Conservation (phyloP, 1,139 yeast genomes). For the Zhuliangozyma blackwelliae region DNA sequence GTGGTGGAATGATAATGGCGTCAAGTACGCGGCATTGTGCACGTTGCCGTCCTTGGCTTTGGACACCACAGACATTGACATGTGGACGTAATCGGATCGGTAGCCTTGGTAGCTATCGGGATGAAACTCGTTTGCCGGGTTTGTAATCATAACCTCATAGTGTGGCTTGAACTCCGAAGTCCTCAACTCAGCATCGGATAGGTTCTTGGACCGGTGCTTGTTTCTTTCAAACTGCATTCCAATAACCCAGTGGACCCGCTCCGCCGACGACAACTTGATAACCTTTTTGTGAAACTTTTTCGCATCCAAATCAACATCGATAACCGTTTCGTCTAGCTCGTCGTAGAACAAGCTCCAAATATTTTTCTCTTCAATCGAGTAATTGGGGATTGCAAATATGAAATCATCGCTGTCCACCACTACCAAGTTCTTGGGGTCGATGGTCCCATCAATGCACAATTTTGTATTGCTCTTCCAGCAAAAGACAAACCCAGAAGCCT, state of each 20-base stretch:
- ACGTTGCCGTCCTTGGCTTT: conserved; percentile 32
- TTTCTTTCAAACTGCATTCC: conserved; percentile 44
- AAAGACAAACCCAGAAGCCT: conserved; percentile 74
- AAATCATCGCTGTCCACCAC: conserved; percentile 64
- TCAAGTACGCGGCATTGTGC: conserved; percentile 69
- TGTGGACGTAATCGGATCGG: conserved; percentile 73
- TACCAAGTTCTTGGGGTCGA: conserved; percentile 59
- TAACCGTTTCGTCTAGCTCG: conserved; percentile 17
- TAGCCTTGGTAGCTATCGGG: conserved; percentile 78
- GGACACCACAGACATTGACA: conserved; percentile 56
- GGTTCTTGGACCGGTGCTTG: conserved; percentile 11
- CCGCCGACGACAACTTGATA: conserved; percentile 35
- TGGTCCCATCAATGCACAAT: conserved; percentile 58
- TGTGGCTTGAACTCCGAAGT: conserved; percentile 34
- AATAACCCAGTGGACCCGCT: conserved; percentile 39
- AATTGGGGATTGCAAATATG: conserved; percentile 62
- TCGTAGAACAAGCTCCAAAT: conserved; percentile 36
- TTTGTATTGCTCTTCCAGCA: conserved; percentile 69
- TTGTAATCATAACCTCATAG: conserved; percentile 40
- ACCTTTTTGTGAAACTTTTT: conserved; percentile 35
- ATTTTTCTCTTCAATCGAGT: conserved; percentile 30
- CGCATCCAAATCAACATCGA: conserved; percentile 24
- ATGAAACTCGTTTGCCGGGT: conserved; percentile 36
- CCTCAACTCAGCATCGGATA: conserved; percentile 33
- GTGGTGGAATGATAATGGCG: conserved; percentile 65